Evolutionary conservation across 2,329 filamentous ascomycete species (phyloP).

Genomic region (Pseudocercospora ulei): DNA sequence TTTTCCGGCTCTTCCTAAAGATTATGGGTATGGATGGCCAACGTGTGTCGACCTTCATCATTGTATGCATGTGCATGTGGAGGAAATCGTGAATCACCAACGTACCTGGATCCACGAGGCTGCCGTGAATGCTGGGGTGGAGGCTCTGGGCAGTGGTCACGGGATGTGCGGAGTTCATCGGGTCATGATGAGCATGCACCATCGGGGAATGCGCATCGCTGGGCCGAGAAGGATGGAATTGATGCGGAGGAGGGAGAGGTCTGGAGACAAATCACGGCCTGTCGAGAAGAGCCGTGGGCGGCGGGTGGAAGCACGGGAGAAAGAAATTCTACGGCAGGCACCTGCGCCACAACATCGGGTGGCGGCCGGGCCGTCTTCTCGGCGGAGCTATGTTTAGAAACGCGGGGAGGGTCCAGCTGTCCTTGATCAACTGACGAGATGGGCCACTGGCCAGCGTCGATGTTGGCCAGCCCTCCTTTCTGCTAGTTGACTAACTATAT

Average conservation of each 20-base stretch:
- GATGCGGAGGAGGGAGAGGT: not conserved
- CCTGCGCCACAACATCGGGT: too few relatives aligned
- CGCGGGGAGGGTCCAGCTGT: too few relatives aligned
- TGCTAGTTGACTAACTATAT: too few relatives aligned
- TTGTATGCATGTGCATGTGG: slow-evolving; percentile 21
- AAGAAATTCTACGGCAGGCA: not conserved
- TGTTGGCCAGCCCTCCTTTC: too few relatives aligned
- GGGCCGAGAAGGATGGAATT: not conserved
- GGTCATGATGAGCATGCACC: not conserved
- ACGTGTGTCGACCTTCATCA: slow-evolving; percentile 31
- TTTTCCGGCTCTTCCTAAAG: slow-evolving; percentile 48
- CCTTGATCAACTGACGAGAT: not conserved
- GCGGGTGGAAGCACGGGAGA: too few relatives aligned
- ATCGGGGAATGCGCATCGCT: not conserved
- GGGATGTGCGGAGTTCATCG: too few relatives aligned
- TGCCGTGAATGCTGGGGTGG: too few relatives aligned
- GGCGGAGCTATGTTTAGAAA: too few relatives aligned
- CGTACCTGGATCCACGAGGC: too few relatives aligned
- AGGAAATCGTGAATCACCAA: slow-evolving; percentile 1
- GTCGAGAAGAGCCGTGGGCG: slow-evolving; percentile 3
- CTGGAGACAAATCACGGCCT: slow-evolving; percentile 1
- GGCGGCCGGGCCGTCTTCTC: too few relatives aligned
- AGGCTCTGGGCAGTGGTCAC: too few relatives aligned
- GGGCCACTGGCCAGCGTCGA: too few relatives aligned
- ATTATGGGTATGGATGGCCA: slow-evolving; percentile 28